Evolutionary conservation across 2,329 filamentous ascomycete species (phyloP).

Genomic region (Colletotrichum tropicicola): DNA sequence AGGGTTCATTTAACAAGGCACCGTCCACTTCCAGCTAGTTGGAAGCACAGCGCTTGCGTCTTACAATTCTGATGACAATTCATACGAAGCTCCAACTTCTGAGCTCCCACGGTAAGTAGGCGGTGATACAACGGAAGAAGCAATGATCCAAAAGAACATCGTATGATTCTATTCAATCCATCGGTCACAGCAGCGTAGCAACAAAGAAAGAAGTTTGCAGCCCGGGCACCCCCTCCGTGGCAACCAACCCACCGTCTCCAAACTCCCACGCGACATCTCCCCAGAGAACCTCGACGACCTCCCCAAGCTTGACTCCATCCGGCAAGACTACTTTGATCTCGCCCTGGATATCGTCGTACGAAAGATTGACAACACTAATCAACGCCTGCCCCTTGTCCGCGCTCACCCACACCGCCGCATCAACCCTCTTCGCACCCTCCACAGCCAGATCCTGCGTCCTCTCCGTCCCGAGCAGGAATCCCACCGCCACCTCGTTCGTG

Average conservation of each 20-base stretch:
- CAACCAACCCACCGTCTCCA: neutral
- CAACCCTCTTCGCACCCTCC: conserved; percentile 14
- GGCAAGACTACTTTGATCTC: conserved; percentile 12
- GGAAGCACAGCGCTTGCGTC: too few relatives aligned
- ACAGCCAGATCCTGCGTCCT: conserved; percentile 12
- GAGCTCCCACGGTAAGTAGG: too few relatives aligned
- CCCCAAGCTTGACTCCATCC: neutral
- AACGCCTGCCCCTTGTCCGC: neutral
- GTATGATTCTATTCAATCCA: neutral
- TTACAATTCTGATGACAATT: too few relatives aligned
- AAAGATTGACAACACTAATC: conserved; percentile 18
- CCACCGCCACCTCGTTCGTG: conserved; percentile 43
- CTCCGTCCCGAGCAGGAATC: conserved; percentile 38
- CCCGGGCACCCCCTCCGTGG: neutral
- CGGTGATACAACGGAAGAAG: neutral
- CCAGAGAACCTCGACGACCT: conserved; percentile 6
- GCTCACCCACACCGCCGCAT: conserved; percentile 19
- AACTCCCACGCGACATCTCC: conserved; percentile 6
- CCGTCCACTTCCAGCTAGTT: too few relatives aligned
- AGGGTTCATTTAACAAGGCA: too few relatives aligned
- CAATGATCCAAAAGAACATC: neutral
- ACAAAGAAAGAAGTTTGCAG: conserved; percentile 12
- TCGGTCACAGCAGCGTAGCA: neutral
- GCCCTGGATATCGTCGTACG: neutral
- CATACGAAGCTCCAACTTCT: too few relatives aligned